These are phyloP conservation scores for Yamadazyma atlantica DNA, from an alignment of 1,139 yeast species.

Conservation along the genomic window DNA sequence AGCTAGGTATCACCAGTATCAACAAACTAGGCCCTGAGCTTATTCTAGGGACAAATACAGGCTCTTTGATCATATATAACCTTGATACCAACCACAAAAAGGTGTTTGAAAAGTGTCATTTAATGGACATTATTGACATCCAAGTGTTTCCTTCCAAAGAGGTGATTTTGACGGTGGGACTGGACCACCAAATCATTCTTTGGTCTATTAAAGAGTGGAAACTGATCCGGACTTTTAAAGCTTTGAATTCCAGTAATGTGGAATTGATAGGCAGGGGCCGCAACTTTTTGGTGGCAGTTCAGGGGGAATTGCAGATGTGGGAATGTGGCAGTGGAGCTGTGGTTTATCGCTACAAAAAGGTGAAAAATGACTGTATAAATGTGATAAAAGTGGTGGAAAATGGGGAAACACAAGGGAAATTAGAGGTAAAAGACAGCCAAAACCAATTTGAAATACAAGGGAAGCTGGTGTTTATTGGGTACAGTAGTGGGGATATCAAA, in stretches of 20 bases:
- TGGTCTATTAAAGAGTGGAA: slow-evolving; percentile 58
- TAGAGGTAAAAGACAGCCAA: slow-evolving; percentile 2
- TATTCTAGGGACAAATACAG: slow-evolving; percentile 45
- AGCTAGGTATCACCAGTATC: slow-evolving; percentile 9
- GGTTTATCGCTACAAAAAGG: slow-evolving; percentile 38
- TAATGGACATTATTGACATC: slow-evolving; percentile 32
- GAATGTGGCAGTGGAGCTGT: slow-evolving; percentile 59
- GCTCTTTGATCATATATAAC: slow-evolving; percentile 29
- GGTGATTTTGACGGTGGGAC: slow-evolving; percentile 55
- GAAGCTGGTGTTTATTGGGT: slow-evolving; percentile 36
- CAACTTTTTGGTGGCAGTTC: slow-evolving; percentile 54
- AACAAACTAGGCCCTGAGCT: slow-evolving; percentile 12
- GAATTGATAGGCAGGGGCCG: slow-evolving; percentile 61
- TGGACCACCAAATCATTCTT: slow-evolving; percentile 55
- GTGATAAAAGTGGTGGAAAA: slow-evolving; percentile 14
- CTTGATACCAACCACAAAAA: slow-evolving; percentile 14
- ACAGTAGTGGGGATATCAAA: slow-evolving; percentile 43
- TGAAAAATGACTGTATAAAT: slow-evolving; percentile 32
- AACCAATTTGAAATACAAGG: slow-evolving; percentile 27
- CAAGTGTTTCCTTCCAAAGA: slow-evolving; percentile 59
- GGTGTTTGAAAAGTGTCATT: slow-evolving; percentile 42
- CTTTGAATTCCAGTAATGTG: slow-evolving; percentile 24
- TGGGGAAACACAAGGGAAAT: slow-evolving; percentile 3
- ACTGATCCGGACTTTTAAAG: slow-evolving; percentile 46
- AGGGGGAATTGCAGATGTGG: slow-evolving; percentile 62